These are phyloP conservation scores for Tylopilus sp. DNA, from an alignment of 768 basidiomycete genomes.

Conservation along the genomic window DNA sequence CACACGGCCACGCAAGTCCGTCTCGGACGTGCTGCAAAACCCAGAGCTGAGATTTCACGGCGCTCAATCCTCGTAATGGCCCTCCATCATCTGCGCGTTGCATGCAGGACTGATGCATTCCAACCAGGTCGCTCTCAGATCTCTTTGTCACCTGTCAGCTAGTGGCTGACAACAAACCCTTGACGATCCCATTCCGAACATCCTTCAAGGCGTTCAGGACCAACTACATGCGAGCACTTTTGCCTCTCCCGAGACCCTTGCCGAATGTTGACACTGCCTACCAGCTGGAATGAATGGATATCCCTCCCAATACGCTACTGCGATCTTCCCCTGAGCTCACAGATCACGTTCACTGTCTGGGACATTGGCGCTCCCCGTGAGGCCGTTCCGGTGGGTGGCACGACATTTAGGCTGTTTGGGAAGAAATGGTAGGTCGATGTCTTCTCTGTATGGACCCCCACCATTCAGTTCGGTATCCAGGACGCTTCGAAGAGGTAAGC, in stretches of 20 bases:
- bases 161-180: slow-evolving; percentile 87
- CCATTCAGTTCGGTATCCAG: slow-evolving; percentile 37
- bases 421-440: slow-evolving; percentile 72
- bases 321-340: slow-evolving; percentile 85
- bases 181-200: slow-evolving; percentile 89
- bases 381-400: slow-evolving; percentile 83
- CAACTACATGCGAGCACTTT: slow-evolving; percentile 54
- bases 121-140: slow-evolving; percentile 77
- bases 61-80: slow-evolving; percentile 64
- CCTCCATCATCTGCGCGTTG: slow-evolving; percentile 6
- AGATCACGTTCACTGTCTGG: slow-evolving; percentile 94
- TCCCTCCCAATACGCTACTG: slow-evolving; percentile 90
- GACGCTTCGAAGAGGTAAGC: slow-evolving; percentile 89
- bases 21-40: slow-evolving; percentile 78
- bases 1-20: slow-evolving; percentile 60
- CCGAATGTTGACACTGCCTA: not conserved
- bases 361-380: slow-evolving; percentile 84
- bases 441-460: not conserved
- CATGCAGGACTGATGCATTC: slow-evolving; percentile 13
- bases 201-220: slow-evolving; percentile 91
- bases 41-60: slow-evolving; percentile 84
- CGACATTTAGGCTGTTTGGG: slow-evolving; percentile 87
- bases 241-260: slow-evolving; percentile 20
- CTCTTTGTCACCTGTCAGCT: slow-evolving; percentile 93
- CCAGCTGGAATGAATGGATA: slow-evolving; percentile 95